A percentile compares a stretch with the other conserved stretches of the same genome.
phyloP scores from a whole-genome alignment of 1,284 basidiomycete genomes.

The Fomitopsis betulina region DNA sequence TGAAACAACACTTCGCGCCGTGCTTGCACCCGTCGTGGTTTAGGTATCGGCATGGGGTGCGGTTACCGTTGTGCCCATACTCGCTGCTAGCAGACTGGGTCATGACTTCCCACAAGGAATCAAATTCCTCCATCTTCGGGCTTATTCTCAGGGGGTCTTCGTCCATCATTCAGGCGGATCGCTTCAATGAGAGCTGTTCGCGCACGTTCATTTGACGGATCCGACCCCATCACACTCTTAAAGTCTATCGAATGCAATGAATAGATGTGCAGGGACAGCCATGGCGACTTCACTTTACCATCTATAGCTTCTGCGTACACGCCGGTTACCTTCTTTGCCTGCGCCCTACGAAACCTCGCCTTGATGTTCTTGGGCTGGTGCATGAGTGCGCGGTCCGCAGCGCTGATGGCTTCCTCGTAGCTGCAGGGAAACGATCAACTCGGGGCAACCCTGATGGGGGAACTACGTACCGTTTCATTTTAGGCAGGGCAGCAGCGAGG shows the following conservation, averaged over 20 bases:
- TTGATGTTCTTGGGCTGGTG: conserved; percentile 37
- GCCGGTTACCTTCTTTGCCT: conserved; percentile 35
- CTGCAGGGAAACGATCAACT: neutral
- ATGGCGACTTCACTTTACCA: conserved; percentile 22
- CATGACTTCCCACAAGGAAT: conserved; percentile 11
- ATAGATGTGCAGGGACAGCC: neutral
- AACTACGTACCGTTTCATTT: conserved; percentile 33
- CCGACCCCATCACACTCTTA: conserved; percentile 30
- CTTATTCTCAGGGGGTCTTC: conserved; percentile 25
- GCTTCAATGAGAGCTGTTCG: conserved; percentile 24
- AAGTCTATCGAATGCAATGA: conserved; percentile 29
- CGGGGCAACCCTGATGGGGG: too few relatives aligned
- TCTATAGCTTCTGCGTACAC: conserved; percentile 32
- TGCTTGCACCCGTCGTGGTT: conserved; percentile 43
- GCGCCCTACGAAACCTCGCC: conserved; percentile 39
- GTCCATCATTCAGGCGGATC: conserved; percentile 1
- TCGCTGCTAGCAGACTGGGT: conserved; percentile 44
- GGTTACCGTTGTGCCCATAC: conserved; percentile 43
- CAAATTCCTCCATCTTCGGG: conserved; percentile 20
- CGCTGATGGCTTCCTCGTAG: conserved; percentile 35
- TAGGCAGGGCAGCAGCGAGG: conserved; percentile 37
- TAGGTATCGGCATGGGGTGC: conserved; percentile 46
- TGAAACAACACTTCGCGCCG: conserved; percentile 36
- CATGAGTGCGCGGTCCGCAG: conserved; percentile 36
- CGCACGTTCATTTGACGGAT: conserved; percentile 28